Base-by-base conservation (phyloP, 441 rosid genomes). In the Brassica hybrid region DNA sequence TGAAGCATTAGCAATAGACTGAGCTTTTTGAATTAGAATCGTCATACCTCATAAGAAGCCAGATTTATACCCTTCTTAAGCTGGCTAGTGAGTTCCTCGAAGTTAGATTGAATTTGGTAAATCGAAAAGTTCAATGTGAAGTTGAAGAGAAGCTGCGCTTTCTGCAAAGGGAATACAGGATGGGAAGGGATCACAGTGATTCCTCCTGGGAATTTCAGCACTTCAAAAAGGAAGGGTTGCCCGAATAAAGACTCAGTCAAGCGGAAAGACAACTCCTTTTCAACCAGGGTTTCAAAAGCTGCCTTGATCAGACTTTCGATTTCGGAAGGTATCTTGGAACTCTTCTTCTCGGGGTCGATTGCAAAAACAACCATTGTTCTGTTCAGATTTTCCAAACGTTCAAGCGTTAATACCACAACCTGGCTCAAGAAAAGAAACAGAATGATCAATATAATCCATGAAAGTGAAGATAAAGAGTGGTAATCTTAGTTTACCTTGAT, bases 91-190 rank as follows among this genome's bases (percentile, higher is more conserved):
- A 93, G 84, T 74, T 89, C 90, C 36, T 84, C 76, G 75, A 93
- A 93, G 86, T 87, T 88, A 64, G 61, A 73, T 79, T 84, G 91
- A 75, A 89, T 76, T 78, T 91, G 86, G 83, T 82, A 76, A 38
- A 93, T 88, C 18, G 97, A 91, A 67, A 85, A 88, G 83, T 88
- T 91, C 73, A 93, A 77, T 72, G 98, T 93, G 82, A 93, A 93
- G 92, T 90, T 93, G 87, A 93, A 93, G 75, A 70, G 84, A 82
- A 91, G 78, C 75, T 89, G 97, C 76, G 85, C 95, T 67, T 86
- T 93, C 89, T 93, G 98, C 72, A 93, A 83, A 76, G 88, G 97
- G 79, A 88, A 91, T 19, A 87, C 90, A 52, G 85, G 91, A 82
- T 93, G 95, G 6, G 80, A 73, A 65, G 98, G 97, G 82, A 90